Conservation (phyloP, 148 eudicot genomes). For the Diospyros kaki region DNA sequence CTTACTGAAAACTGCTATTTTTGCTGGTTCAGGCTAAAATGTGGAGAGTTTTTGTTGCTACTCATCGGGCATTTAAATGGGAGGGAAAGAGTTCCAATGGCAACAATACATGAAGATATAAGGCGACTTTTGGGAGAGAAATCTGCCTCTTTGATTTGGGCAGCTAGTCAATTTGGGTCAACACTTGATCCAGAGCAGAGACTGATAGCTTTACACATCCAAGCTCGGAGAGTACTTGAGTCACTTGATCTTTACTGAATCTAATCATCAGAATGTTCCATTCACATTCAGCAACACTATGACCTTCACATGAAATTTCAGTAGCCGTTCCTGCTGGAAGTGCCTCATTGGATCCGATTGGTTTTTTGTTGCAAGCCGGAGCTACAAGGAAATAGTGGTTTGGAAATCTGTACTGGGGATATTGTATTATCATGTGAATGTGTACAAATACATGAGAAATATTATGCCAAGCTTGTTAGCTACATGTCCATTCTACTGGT, state of each 20-base stretch:
- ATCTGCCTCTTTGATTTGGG: conserved; percentile 94
- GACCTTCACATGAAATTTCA: neutral
- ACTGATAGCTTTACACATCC: conserved; percentile 77
- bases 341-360: neutral
- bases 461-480: neutral
- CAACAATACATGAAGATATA: conserved; percentile 65
- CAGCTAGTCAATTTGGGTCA: conserved; percentile 92
- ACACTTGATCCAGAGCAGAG: conserved; percentile 94
- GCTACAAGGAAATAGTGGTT: neutral
- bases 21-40: conserved; percentile 55
- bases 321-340: neutral
- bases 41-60: conserved; percentile 88
- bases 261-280: neutral
- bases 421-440: neutral
- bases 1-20: neutral
- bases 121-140: conserved; percentile 84
- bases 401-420: neutral
- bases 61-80: conserved; percentile 91
- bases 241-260: conserved; percentile 69
- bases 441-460: neutral
- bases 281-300: neutral
- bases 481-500: too few species aligned
- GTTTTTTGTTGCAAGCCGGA: neutral
- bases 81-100: conserved; percentile 68
- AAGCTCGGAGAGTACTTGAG: conserved; percentile 91